A percentile compares a stretch with the other conserved stretches of the same genome.
These are phyloP conservation scores for Peronospora belbahrii DNA, from an alignment of 352 stramenopile genomes.

Conservation along the genomic window DNA sequence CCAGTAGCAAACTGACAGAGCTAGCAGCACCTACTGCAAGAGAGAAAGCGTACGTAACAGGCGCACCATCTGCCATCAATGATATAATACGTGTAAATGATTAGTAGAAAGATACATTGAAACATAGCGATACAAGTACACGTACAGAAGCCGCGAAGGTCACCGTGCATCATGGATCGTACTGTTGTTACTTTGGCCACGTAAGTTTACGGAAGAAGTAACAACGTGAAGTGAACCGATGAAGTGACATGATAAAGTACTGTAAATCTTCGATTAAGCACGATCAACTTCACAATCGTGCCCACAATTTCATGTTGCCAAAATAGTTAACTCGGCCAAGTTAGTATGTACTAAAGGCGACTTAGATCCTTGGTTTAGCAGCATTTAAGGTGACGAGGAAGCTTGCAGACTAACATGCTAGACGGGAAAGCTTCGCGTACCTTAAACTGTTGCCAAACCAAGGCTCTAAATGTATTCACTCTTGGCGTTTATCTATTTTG, in stretches of 20 bases:
- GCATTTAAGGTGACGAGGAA: no score
- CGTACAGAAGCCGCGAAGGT: conserved; percentile 77
- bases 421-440: no score
- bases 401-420: no score
- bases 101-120: background rate
- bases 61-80: conserved; percentile 48
- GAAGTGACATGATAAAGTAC: background rate
- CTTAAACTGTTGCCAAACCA: no score
- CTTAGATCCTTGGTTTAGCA: no score
- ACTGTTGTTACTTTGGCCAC: conserved; percentile 9
- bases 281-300: conserved; percentile 22
- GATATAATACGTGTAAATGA: background rate
- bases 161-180: conserved; percentile 49
- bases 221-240: conserved; percentile 3
- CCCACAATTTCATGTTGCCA: no score
- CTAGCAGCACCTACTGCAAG: conserved; percentile 59
- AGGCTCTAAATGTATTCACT: no score
- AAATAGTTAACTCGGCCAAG: no score
- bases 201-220: conserved; percentile 9
- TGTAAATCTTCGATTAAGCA: conserved; percentile 3
- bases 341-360: no score
- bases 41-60: conserved; percentile 72
- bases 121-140: conserved; percentile 10
- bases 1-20: conserved; percentile 56
- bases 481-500: no score